Evolutionary conservation across 2,329 filamentous ascomycete species (phyloP), one percentile per base, ranked within the genome.

Genomic region (Didymella segeticola): DNA sequence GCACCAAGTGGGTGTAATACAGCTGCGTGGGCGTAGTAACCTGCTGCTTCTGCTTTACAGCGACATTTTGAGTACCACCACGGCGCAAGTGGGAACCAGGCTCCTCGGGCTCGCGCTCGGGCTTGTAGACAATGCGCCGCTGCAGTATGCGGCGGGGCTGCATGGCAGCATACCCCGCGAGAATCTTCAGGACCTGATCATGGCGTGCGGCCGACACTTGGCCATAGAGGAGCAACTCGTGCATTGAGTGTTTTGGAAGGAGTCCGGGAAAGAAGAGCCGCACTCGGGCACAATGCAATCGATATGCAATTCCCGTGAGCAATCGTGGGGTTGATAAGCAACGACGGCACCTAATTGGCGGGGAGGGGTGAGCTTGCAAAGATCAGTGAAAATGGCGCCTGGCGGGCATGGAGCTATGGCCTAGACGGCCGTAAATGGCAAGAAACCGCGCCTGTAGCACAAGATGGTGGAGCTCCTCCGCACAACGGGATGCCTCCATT

Each of bases 161-260:
- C 79, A 85, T 84, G 62, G 82, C 83, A 43, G 84, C 81, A 49
- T 86, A 73, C 46, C 85, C 86, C 31, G 84, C 81, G 39, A 88
- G 77, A 63, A 88, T 83, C 66, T 84, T 82, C 47, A 87, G 75
- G 15, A 86, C 78, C 70, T 85, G 84, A 67, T 82, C 77, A 76
- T 86, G 83, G 64, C 85, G 83, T 31, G 79, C 72, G 27, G 74
- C 70, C 9, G 84, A 79, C 50, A 88, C 79, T 65, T 84, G 81
- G 63, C 82, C 84, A 73, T 83, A 86, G 38, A 88, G 79, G 41
- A 85, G 75, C 61, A 86, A 78, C 76, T 87, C 85, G 72, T 87
- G 84, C 85, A 87, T 87, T 54, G 58, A 52, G 56, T 53, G 43
- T 25, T 43, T 31, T 33, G 42, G 43, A 26, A 26, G 22, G 11